phyloP scores from a whole-genome alignment of 129 eudicot species.

The Arctium minus region DNA sequence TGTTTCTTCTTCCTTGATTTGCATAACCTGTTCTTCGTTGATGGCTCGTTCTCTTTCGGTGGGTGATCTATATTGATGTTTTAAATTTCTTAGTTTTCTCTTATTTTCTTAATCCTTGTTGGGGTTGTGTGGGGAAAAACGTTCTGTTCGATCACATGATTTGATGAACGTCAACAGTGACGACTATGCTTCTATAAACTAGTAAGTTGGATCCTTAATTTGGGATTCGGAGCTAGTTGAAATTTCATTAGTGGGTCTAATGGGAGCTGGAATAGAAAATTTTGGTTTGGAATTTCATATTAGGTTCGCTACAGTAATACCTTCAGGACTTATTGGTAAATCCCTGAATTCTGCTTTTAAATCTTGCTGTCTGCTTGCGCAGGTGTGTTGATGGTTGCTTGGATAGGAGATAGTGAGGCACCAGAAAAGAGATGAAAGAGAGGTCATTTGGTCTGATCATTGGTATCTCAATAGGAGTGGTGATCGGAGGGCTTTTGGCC shows the following conservation, averaged over 20 bases:
- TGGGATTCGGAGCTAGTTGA: background rate
- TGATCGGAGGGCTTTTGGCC: conserved; percentile 80
- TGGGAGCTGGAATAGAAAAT: background rate
- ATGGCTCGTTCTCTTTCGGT: background rate
- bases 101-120: background rate
- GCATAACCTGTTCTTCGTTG: background rate
- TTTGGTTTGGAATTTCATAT: background rate
- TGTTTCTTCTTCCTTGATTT: background rate
- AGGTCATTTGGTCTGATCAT: conserved; percentile 67
- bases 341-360: background rate
- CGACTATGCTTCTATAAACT: background rate
- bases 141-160: background rate
- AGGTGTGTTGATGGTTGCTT: conserved; percentile 50
- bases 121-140: background rate
- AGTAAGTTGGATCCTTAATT: conserved; percentile 1
- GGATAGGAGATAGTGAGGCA: conserved; percentile 6
- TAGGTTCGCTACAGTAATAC: background rate
- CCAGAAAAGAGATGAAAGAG: conserved; percentile 51
- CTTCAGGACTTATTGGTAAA: background rate
- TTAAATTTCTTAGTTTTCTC: background rate
- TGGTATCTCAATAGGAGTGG: conserved; percentile 92
- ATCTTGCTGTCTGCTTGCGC: conserved; percentile 9
- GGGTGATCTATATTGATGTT: background rate
- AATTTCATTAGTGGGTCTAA: background rate
- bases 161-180: background rate